Percentiles rank a stretch among this genome's conserved stretches.
These are phyloP conservation scores for Paspalum notatum DNA, from an alignment of 176 grass and related monocot genomes.

Conservation along the genomic window DNA sequence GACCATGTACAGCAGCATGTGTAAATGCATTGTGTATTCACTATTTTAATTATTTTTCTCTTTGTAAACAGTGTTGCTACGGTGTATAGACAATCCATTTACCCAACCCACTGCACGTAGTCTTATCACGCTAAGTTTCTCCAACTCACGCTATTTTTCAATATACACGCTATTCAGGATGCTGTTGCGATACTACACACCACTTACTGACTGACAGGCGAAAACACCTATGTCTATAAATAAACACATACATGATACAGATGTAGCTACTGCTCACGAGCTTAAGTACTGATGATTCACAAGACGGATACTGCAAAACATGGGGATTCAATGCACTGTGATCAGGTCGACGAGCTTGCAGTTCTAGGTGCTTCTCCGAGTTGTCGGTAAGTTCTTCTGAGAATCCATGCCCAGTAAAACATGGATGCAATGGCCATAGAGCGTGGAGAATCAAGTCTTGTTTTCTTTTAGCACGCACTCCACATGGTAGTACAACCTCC, in stretches of 20 bases:
- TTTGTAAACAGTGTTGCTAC: no score
- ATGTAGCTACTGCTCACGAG: not conserved
- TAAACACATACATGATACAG: not conserved
- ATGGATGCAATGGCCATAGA: not conserved
- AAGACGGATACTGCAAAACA: not conserved
- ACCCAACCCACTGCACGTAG: no score
- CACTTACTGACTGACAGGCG: not conserved
- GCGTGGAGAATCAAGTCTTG: conserved; percentile 30
- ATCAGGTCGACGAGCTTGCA: not conserved
- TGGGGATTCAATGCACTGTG: not conserved
- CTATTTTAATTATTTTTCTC: no score
- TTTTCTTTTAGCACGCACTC: conserved; percentile 53
- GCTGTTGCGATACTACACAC: not conserved
- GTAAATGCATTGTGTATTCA: no score
- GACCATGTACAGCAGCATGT: no score
- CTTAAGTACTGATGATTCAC: not conserved
- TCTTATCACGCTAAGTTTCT: no score
- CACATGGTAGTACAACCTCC: conserved; percentile 78
- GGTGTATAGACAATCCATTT: no score
- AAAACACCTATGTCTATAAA: not conserved
- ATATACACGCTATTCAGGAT: not conserved
- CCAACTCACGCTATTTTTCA: not conserved
- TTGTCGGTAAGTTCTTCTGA: not conserved
- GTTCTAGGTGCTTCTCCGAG: not conserved
- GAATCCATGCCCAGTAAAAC: not conserved